Percentiles rank a stretch among this genome's conserved stretches.
Conservation (phyloP, 495 filamentous ascomycete genomes). For the Aspergillus taichungensis region DNA sequence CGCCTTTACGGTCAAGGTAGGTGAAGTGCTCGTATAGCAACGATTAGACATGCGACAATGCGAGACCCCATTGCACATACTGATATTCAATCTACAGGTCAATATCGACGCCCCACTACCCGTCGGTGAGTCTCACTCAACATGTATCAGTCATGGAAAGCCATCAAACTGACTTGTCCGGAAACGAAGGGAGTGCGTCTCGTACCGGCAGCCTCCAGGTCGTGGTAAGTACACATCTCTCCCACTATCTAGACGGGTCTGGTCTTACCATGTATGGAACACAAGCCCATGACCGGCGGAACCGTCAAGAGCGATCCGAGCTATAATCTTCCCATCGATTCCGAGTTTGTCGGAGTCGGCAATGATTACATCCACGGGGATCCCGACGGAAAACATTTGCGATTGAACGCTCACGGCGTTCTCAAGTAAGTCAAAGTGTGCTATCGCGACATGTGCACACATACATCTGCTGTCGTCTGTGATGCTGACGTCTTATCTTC, state of each 20-base stretch:
- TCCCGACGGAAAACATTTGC: conserved; percentile 36
- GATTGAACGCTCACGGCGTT: conserved; percentile 43
- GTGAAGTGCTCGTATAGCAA: neutral
- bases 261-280: neutral
- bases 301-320: conserved; percentile 32
- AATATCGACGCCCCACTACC: conserved; percentile 12
- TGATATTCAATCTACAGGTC: conserved; percentile 6
- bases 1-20: conserved; percentile 36
- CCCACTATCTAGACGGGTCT: neutral
- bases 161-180: no score
- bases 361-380: conserved; percentile 45
- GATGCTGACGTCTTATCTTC: neutral
- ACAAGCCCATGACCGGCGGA: conserved; percentile 36
- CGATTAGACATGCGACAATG: no score
- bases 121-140: conserved; percentile 10
- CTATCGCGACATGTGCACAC: no score
- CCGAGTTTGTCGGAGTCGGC: conserved; percentile 38
- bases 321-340: conserved; percentile 36
- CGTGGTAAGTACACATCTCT: conserved; percentile 9
- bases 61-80: no score
- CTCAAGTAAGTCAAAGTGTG: conserved; percentile 29
- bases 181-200: conserved; percentile 11
- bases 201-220: conserved; percentile 14
- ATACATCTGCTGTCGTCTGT: neutral
- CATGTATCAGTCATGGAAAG: neutral